Evolutionary conservation across 106 monocot genomes (phyloP), one percentile per base, ranked within the genome.

Genomic region (Apostasia ramifera): DNA sequence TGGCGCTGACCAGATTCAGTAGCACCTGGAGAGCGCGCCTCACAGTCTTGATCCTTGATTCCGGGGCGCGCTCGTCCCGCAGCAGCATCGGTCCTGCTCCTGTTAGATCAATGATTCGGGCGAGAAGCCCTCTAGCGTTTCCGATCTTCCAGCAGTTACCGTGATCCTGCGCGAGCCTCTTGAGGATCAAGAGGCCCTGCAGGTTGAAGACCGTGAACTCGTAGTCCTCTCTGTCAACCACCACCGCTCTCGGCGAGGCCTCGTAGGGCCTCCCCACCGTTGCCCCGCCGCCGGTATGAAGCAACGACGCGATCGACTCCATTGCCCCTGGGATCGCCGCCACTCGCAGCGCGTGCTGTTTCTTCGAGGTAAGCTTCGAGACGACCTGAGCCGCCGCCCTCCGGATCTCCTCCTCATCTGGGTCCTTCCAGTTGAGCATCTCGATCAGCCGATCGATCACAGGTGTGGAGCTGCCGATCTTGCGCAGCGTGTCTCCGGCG

Each of bases 381-480:
- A 90, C 73, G 15, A 86, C 68, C 39, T 81, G 66, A 0, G 83
- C 83, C 1, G 90, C 83, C 0, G 70, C 78, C 70, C 44, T 13
- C n/a, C 90, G 56, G 46, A 90, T 83, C 57, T 86, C 71, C 10
- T 68, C 77, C 14, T 90, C 86, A 0, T 12, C 52, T 7, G 79
- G 62, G 44, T 70, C 75, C 55, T 83, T 85, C 90, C 90, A 90
- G 60, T 73, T 86, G 13, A 90, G 73, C 83, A 90, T 90, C 43
- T 90, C 86, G 2, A 83, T 60, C 49, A 90, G 71, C 55, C 86
- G 59, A 73, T 91, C 86, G 2, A 86, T 81, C 26, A 75, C 67
- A 5, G 66, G 2, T 5, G 68, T 55, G 3, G 78, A 74, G 9
- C 79, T 74, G 1, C 86, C 83, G 8, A 91, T 70, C 70, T 86